Conservation (phyloP, 768 basidiomycete species). For the Tulasnella sp. region DNA sequence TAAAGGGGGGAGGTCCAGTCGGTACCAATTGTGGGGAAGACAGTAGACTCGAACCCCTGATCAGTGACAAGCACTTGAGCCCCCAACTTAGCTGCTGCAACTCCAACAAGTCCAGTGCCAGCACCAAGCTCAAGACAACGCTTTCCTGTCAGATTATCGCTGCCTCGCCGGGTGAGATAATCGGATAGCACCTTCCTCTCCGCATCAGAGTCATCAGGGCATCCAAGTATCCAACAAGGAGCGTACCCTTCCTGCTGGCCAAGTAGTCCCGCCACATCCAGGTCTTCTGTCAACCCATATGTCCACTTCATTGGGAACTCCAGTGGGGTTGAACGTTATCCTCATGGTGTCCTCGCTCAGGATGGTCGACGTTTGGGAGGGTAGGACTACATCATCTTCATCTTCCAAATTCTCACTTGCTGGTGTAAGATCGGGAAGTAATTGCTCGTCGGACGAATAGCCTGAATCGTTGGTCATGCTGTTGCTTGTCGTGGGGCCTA, state of each 20-base stretch:
- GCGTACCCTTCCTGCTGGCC: constrained; percentile 84
- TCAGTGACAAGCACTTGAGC: constrained; percentile 75
- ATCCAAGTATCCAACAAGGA: constrained; percentile 21
- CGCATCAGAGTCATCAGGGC: constrained; percentile 1
- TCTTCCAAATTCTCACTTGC: not conserved
- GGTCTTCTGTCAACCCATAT: constrained; percentile 62
- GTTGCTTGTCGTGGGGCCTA: not conserved
- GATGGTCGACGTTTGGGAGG: not conserved
- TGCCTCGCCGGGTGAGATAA: constrained; percentile 63
- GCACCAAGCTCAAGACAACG: constrained; percentile 71
- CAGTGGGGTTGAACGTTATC: constrained; percentile 27
- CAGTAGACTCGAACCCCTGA: constrained; percentile 61
- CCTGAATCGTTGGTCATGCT: not conserved
- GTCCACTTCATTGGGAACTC: constrained; percentile 42
- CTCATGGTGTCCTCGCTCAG: not conserved
- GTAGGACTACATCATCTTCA: not conserved
- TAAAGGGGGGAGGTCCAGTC: constrained; percentile 36
- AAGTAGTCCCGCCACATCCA: constrained; percentile 88
- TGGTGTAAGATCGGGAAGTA: not conserved
- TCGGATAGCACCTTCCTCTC: constrained; percentile 66
- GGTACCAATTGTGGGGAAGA: not conserved
- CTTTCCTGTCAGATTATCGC: constrained; percentile 46
- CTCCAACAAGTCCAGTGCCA: constrained; percentile 92
- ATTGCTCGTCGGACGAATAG: not conserved
- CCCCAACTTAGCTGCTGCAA: constrained; percentile 69